Evolutionary conservation across 2,329 filamentous ascomycete genomes (phyloP).

Genomic region (Orbilia javanica): DNA sequence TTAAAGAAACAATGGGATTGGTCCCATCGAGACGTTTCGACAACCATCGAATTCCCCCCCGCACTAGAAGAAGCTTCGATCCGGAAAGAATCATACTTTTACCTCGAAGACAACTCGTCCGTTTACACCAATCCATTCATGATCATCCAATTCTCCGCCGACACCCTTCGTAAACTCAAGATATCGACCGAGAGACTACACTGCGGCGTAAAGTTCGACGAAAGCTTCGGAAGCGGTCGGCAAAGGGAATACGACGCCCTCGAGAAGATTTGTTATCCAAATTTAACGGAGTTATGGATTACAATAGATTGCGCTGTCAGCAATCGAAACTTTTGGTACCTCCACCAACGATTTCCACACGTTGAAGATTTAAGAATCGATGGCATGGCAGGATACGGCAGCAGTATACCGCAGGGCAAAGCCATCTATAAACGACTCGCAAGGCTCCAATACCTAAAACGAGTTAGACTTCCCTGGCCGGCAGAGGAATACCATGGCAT

Average conservation of each 20-base stretch:
- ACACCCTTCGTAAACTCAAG: slow-evolving; percentile 23
- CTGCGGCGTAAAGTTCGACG: slow-evolving; percentile 17
- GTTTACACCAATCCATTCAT: slow-evolving; percentile 29
- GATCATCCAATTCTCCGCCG: slow-evolving; percentile 21
- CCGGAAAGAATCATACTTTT: slow-evolving; percentile 11
- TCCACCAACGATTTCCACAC: slow-evolving; percentile 30
- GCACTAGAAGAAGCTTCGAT: slow-evolving; percentile 17
- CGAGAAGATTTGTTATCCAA: slow-evolving; percentile 14
- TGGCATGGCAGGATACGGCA: slow-evolving; percentile 15
- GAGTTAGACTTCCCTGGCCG: slow-evolving; percentile 27
- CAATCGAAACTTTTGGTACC: slow-evolving; percentile 26
- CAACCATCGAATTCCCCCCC: slow-evolving; percentile 16
- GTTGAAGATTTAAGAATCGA: slow-evolving; percentile 31
- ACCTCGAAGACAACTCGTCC: slow-evolving; percentile 11
- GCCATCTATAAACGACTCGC: slow-evolving; percentile 10
- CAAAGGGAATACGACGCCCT: background rate
- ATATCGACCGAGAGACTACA: slow-evolving; percentile 14
- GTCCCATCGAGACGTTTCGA: slow-evolving; percentile 14
- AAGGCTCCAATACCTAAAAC: slow-evolving; percentile 22
- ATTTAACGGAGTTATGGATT: slow-evolving; percentile 33
- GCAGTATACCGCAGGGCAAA: background rate
- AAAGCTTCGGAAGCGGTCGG: slow-evolving; percentile 14
- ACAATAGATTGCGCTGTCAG: background rate
- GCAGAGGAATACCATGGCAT: slow-evolving; percentile 1
- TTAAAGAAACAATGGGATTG: slow-evolving; percentile 20